Base-by-base conservation (phyloP, 129 eudicot species). In the Flaveria brownii region DNA sequence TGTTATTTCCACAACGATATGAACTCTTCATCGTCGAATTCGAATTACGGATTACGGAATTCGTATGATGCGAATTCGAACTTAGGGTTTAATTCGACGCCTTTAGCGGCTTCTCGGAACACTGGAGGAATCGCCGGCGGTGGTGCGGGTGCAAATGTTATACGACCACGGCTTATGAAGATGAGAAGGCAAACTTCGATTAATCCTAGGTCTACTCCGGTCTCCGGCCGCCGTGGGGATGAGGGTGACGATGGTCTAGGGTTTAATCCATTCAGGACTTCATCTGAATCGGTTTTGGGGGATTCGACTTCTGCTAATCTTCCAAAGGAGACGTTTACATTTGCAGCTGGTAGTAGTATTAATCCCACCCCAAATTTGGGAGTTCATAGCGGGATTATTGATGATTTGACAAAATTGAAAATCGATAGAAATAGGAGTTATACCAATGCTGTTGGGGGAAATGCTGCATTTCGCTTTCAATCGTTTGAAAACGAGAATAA, bases 141-240 rank as follows among this genome's bases (percentile, higher is more conserved):
- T 36, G 79, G 60, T 57, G 45, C 17, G 25, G 74, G 78, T 42
- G 73, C 78, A 2, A 79, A 64, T 72, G 78, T 72, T 28, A 75
- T 90, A 6, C 85, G 88, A 76, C 87, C 92, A 1, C 85, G 92
- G 60, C 50, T 88, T 41, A 75, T 73, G 61, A 90, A 88, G 82
- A 71, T 75, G 67, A 83, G 92, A 70, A 88, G 84, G 57, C 89
- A 86, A 43, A 17, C 82, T 22, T 71, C 86, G 20, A 77, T 77
- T 22, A 82, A 57, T 26, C 84, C 81, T 46, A 59, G 76, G 68
- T 78, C 84, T 52, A 52, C 80, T 47, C 20, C 70, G 8, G 70
- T 39, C 39, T 63, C 73, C 9, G 68, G 33, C 77, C 77, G 64
- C 23, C 63, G 71, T 13, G 62, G 17, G 28, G 77, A 45, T 14